Conservation (phyloP, 192 early-diverging fungal species). For the Rhizophagus clarus region DNA sequence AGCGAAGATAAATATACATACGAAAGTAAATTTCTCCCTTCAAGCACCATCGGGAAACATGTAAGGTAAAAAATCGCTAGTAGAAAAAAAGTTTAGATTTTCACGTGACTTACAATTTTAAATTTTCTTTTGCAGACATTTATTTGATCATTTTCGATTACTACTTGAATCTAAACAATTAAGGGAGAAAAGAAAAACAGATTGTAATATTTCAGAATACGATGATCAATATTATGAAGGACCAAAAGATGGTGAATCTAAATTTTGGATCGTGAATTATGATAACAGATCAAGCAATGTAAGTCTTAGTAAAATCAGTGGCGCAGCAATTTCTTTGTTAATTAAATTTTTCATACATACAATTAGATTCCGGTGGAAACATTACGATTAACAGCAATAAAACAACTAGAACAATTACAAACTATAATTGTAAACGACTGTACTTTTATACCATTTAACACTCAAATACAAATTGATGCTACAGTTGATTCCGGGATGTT, state of each 20-base stretch:
- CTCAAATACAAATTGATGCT: conserved; percentile 34
- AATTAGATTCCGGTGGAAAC: conserved; percentile 1
- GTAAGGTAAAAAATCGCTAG: conserved; percentile 18
- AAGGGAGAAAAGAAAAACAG: not conserved
- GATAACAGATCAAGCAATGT: conserved; percentile 14
- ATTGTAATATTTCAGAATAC: not conserved
- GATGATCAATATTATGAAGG: not conserved
- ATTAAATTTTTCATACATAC: not conserved
- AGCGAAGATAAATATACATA: conserved; percentile 13
- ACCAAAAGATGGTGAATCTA: not conserved
- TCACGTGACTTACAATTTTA: not conserved
- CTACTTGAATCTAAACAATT: conserved; percentile 9
- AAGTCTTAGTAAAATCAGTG: not conserved
- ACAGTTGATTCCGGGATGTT: conserved; percentile 43
- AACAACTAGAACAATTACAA: conserved; percentile 24
- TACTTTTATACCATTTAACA: not conserved
- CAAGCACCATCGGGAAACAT: conserved; percentile 30
- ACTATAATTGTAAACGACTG: not conserved
- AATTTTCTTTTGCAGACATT: not conserved
- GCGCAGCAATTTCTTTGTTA: too few relatives aligned
- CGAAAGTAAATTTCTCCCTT: conserved; percentile 20
- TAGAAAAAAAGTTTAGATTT: not conserved
- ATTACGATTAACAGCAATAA: conserved; percentile 1
- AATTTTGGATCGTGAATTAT: conserved; percentile 22
- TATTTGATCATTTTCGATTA: conserved; percentile 27